Evolutionary conservation across 768 basidiomycete species (phyloP).

Genomic region (Chalciporus sphaerocephalus): DNA sequence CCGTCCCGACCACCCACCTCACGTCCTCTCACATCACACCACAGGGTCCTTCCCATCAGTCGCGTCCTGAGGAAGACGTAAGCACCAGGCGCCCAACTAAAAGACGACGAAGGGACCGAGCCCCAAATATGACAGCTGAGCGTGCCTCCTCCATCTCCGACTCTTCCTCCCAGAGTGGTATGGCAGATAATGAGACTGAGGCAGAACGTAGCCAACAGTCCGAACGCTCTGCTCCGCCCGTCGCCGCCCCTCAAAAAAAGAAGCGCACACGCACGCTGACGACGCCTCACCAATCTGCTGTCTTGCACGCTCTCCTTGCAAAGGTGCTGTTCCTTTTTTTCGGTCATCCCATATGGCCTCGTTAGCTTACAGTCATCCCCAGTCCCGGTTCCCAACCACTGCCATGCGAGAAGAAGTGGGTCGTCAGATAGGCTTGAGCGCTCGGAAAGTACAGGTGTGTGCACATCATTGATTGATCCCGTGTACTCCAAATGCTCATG

Average conservation of each 20-base stretch:
- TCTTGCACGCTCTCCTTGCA: conserved; percentile 81
- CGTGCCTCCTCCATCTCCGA: conserved; percentile 29
- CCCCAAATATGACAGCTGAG: conserved; percentile 21
- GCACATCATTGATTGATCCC: conserved; percentile 2
- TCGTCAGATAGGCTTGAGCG: conserved; percentile 81
- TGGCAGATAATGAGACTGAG: conserved; percentile 59
- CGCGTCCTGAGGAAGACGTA: conserved; percentile 20
- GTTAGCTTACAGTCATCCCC: conserved; percentile 1
- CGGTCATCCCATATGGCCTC: background rate
- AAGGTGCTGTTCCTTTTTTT: conserved; percentile 48
- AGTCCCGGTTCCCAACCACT: conserved; percentile 89
- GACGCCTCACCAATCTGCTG: conserved; percentile 83
- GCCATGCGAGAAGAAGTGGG: conserved; percentile 86
- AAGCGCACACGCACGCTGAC: conserved; percentile 86
- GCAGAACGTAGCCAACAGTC: conserved; percentile 40
- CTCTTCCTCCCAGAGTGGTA: conserved; percentile 50
- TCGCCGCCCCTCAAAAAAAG: conserved; percentile 37
- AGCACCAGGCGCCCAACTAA: conserved; percentile 17
- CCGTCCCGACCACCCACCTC: conserved; percentile 10
- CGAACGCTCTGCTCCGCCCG: conserved; percentile 31
- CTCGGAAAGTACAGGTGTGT: conserved; percentile 84
- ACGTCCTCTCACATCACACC: conserved; percentile 10
- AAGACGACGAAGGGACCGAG: conserved; percentile 10
- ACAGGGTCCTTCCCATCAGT: conserved; percentile 14
- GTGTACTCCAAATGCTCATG: conserved; percentile 8